Percentiles rank a stretch among this genome's conserved stretches.
Evolutionary conservation across 768 basidiomycete genomes (phyloP).

Genomic region (Vararia minispora): DNA sequence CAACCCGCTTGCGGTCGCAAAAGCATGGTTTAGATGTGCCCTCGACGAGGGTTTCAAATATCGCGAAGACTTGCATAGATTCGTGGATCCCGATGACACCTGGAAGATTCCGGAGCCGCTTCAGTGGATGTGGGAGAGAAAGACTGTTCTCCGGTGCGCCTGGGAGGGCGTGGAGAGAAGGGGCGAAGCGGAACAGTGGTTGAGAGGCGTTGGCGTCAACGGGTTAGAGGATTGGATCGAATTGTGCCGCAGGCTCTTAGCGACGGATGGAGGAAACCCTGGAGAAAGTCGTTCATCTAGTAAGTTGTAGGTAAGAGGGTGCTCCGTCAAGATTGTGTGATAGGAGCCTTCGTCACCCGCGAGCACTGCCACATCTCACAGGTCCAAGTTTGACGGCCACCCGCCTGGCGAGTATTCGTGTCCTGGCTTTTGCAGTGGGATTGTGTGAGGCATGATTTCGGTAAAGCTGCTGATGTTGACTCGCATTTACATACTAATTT

Average conservation of each 20-base stretch:
- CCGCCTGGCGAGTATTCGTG: too few species aligned
- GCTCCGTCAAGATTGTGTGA: too few species aligned
- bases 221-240: constrained; percentile 54
- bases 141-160: constrained; percentile 32
- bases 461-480: too few species aligned
- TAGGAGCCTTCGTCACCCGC: too few species aligned
- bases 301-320: too few species aligned
- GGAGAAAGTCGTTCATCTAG: too few species aligned
- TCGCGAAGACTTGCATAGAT: constrained; percentile 43
- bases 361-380: too few species aligned
- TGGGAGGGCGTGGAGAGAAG: constrained; percentile 49
- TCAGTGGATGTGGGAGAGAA: constrained; percentile 40
- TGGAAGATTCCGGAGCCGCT: constrained; percentile 44
- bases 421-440: too few species aligned
- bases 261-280: too few species aligned
- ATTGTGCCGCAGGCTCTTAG: constrained; percentile 27
- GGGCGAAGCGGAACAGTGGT: constrained; percentile 50
- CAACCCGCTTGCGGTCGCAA: constrained; percentile 31
- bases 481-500: too few species aligned
- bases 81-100: constrained; percentile 26
- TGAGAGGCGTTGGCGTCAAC: constrained; percentile 48
- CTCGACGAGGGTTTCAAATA: constrained; percentile 55
- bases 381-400: too few species aligned
- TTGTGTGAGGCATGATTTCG: too few species aligned
- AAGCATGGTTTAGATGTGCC: constrained; percentile 44